phyloP scores from a whole-genome alignment of 2,329 filamentous ascomycete species.

The Cytospora paraplurivora region DNA sequence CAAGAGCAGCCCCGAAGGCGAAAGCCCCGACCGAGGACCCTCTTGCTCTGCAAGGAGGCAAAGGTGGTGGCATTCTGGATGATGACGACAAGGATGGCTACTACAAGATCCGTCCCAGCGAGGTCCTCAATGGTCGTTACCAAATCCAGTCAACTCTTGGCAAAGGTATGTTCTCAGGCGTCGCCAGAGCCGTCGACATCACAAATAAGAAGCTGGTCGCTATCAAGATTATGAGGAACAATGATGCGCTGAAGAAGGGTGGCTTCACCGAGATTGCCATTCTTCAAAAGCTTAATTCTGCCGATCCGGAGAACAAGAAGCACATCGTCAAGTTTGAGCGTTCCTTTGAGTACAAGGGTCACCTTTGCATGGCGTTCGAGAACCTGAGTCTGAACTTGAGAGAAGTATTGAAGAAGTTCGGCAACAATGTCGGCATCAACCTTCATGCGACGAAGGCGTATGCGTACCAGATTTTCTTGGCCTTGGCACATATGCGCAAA shows the following conservation, averaged over 20 bases:
- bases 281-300: constrained; percentile 79
- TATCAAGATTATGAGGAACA: constrained; percentile 97
- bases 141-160: constrained; percentile 86
- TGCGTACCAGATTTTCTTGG: constrained; percentile 91
- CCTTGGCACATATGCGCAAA: constrained; percentile 82
- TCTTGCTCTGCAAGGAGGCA: constrained; percentile 50
- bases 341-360: constrained; percentile 89
- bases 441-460: constrained; percentile 84
- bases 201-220: constrained; percentile 78
- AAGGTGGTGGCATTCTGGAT: constrained; percentile 77
- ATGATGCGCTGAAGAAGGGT: constrained; percentile 88
- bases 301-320: constrained; percentile 86
- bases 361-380: constrained; percentile 96
- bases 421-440: constrained; percentile 91
- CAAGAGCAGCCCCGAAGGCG: constrained; percentile 43
- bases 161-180: constrained; percentile 94
- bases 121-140: constrained; percentile 86
- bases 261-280: constrained; percentile 95
- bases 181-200: constrained; percentile 84
- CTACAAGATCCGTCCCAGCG: constrained; percentile 91
- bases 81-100: constrained; percentile 95
- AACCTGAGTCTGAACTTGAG: constrained; percentile 91
- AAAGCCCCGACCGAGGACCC: constrained; percentile 47
- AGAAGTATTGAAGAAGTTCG: constrained; percentile 94
- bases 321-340: constrained; percentile 88